These are phyloP conservation scores for Sparassis latifolia DNA, from an alignment of 1,284 basidiomycete genomes.

Conservation along the genomic window DNA sequence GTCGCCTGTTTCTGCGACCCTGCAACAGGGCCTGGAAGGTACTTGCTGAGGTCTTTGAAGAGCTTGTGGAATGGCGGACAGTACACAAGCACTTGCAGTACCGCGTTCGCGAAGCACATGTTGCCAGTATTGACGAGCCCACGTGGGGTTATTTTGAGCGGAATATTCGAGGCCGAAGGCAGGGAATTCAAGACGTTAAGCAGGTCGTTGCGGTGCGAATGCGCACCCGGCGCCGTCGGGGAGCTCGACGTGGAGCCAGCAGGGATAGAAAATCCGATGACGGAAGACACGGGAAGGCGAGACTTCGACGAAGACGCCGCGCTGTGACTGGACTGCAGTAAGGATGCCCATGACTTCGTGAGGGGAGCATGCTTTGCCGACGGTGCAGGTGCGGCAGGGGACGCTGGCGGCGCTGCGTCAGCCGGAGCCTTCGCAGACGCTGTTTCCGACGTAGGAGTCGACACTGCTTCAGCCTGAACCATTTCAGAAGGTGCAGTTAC, in stretches of 20 bases:
- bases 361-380: constrained; percentile 23
- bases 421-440: neutral
- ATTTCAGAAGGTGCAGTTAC: constrained; percentile 4
- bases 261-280: constrained; percentile 65
- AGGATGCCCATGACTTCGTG: constrained; percentile 75
- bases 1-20: constrained; percentile 40
- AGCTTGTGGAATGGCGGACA: constrained; percentile 82
- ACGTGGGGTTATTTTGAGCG: constrained; percentile 54
- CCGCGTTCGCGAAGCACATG: constrained; percentile 96
- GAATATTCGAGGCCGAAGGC: constrained; percentile 22
- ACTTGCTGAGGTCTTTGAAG: constrained; percentile 66
- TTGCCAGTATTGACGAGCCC: constrained; percentile 95
- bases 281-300: constrained; percentile 52
- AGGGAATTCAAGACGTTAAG: constrained; percentile 51
- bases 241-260: constrained; percentile 26
- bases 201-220: constrained; percentile 47
- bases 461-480: neutral
- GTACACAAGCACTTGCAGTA: constrained; percentile 88
- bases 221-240: constrained; percentile 13
- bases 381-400: constrained; percentile 21
- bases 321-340: constrained; percentile 42
- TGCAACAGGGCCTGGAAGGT: constrained; percentile 29
- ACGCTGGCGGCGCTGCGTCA: constrained; percentile 7
- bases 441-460: neutral
- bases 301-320: constrained; percentile 33